phyloP scores from a whole-genome alignment of 495 filamentous ascomycete species.

The Paragyromitra xinjiangensis region DNA sequence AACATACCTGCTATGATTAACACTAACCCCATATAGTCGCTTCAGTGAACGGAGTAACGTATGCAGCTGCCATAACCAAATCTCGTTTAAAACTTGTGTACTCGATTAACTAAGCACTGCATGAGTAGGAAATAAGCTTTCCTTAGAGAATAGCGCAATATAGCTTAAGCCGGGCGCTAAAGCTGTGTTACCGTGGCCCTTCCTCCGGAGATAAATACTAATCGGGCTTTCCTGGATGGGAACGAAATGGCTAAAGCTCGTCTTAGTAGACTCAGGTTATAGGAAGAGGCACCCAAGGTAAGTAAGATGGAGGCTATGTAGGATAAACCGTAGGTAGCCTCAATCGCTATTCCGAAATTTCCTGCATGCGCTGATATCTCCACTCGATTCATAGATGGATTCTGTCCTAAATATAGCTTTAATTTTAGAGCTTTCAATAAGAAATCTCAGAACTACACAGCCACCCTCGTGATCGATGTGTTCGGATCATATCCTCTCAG shows the following conservation, averaged over 20 bases:
- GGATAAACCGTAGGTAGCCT: not conserved
- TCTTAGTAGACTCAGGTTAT: not conserved
- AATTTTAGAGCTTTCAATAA: no score
- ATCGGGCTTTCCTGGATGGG: not conserved
- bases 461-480: no score
- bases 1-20: not conserved
- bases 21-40: not conserved
- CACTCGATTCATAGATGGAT: no score
- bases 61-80: not conserved
- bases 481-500: no score
- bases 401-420: no score
- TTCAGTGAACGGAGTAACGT: not conserved
- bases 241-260: not conserved
- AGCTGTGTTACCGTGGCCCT: not conserved
- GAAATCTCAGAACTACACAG: not conserved
- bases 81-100: not conserved
- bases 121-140: not conserved
- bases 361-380: no score
- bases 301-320: not conserved
- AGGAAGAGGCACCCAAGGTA: not conserved
- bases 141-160: not conserved
- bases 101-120: not conserved
- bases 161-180: not conserved
- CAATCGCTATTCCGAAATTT: no score
- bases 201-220: not conserved